phyloP scores from a whole-genome alignment of 2,329 filamentous ascomycete species.

The Zymoseptoria pseudotritici region DNA sequence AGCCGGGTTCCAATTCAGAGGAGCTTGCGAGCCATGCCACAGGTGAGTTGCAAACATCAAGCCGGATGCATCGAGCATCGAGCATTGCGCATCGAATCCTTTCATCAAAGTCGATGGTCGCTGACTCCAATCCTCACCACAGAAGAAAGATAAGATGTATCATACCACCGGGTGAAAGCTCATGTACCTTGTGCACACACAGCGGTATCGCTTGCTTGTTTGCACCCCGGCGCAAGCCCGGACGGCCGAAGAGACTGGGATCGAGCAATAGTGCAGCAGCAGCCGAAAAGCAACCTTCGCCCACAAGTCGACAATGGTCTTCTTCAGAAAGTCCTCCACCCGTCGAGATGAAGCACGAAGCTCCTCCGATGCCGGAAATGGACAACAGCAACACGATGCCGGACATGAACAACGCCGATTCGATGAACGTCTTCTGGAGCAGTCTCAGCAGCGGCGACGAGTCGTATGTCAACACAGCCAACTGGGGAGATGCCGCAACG shows the following conservation, averaged over 20 bases:
- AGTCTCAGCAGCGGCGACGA: background rate
- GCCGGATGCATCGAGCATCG: background rate
- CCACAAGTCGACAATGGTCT: background rate
- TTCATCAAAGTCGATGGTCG: background rate
- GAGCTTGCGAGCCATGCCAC: background rate
- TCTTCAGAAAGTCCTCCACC: background rate
- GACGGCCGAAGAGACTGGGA: constrained; percentile 3
- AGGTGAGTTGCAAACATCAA: background rate
- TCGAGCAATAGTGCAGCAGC: background rate
- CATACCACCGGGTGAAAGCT: constrained; percentile 4
- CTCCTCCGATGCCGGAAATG: background rate
- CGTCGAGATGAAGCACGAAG: background rate
- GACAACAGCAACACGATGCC: background rate
- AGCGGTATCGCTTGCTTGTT: constrained; percentile 5
- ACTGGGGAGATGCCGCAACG: background rate
- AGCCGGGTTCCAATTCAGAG: background rate
- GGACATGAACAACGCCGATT: constrained; percentile 2
- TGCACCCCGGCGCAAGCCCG: constrained; percentile 5
- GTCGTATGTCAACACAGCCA: background rate
- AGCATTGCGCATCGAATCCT: background rate
- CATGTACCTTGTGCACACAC: constrained; percentile 3
- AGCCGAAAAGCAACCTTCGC: background rate
- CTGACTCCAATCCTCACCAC: background rate
- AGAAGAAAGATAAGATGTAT: constrained; percentile 5
- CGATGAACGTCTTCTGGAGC: constrained; percentile 1